Evolutionary conservation across 495 filamentous ascomycete genomes (phyloP).

Genomic region (Clavariopsis aquatica): DNA sequence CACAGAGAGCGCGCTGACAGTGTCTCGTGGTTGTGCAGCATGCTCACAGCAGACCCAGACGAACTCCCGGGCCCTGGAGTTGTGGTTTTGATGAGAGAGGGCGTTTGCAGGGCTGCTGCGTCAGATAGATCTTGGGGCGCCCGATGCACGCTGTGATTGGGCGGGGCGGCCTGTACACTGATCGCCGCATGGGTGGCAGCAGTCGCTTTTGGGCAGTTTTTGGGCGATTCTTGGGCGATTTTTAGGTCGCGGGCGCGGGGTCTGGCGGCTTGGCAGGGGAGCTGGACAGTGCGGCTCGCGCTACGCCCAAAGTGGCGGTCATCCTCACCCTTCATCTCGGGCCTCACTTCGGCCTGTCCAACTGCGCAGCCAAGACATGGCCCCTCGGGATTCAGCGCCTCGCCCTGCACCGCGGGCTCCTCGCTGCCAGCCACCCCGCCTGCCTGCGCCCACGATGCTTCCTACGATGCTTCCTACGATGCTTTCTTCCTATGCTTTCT

Average conservation of each 20-base stretch:
- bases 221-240: too few species aligned
- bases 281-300: background rate
- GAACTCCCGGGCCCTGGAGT: background rate
- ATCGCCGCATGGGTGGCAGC: conserved; percentile 12
- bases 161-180: background rate
- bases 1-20: background rate
- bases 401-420: background rate
- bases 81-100: conserved; percentile 13
- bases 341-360: conserved; percentile 17
- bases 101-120: conserved; percentile 11
- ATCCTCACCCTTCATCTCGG: conserved; percentile 22
- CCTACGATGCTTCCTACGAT: too few species aligned
- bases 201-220: too few species aligned
- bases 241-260: conserved; percentile 16
- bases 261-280: conserved; percentile 15
- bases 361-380: conserved; percentile 16
- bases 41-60: background rate
- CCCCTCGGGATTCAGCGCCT: conserved; percentile 2
- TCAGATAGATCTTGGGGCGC: conserved; percentile 17
- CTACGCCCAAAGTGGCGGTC: conserved; percentile 8
- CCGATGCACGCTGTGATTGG: conserved; percentile 6
- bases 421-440: background rate
- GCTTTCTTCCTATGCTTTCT: too few species aligned
- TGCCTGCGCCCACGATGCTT: background rate
- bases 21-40: background rate